phyloP scores from a whole-genome alignment of 345 rosid genomes.

The Eucalyptus shirleyi region DNA sequence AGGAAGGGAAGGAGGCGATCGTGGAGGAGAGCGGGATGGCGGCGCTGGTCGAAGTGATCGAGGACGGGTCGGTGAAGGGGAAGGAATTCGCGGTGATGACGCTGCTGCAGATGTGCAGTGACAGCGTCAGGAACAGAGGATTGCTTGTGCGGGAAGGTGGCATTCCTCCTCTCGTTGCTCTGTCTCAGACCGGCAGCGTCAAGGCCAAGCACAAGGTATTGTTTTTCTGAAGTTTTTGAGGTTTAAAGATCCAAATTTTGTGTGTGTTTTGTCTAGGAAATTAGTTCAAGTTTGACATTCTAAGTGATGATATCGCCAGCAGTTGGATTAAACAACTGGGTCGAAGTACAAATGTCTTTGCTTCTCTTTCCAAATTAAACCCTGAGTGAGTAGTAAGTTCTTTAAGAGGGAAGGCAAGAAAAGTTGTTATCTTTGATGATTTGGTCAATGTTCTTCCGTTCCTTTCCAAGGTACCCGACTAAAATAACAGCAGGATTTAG shows the following conservation, averaged over 20 bases:
- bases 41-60: conserved; percentile 84
- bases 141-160: conserved; percentile 97
- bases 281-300: not conserved
- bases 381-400: not conserved
- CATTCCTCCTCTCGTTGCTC: conserved; percentile 92
- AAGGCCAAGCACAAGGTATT: conserved; percentile 77
- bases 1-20: conserved; percentile 66
- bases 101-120: conserved; percentile 69
- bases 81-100: conserved; percentile 84
- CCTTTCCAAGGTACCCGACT: not conserved
- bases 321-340: not conserved
- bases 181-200: conserved; percentile 68
- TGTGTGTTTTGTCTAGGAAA: not conserved
- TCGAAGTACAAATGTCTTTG: not conserved
- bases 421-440: not conserved
- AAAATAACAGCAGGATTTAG: not conserved
- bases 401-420: not conserved
- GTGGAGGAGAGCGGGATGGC: conserved; percentile 89
- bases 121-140: conserved; percentile 64
- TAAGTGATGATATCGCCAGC: not conserved
- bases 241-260: not conserved
- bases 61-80: conserved; percentile 79
- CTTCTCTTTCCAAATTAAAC: not conserved
- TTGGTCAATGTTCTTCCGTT: not conserved
- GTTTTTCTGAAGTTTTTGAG: not conserved